Conservation (phyloP, 2,329 filamentous ascomycete species). For the Septoria linicola region DNA sequence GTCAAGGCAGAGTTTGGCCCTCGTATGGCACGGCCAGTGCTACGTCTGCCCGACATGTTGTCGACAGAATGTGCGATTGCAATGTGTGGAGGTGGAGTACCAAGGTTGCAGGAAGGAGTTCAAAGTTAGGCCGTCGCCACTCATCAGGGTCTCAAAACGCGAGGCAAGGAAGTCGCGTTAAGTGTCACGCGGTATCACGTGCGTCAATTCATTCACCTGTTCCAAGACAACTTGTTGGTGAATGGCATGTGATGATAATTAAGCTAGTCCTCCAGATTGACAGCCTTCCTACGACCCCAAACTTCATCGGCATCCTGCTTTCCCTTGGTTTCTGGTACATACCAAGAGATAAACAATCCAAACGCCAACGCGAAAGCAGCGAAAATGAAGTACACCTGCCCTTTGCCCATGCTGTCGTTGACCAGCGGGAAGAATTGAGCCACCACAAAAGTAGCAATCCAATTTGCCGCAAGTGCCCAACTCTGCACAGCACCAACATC, state of each 20-base stretch:
- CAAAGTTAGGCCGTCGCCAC: not conserved
- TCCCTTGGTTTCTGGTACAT: conserved; percentile 83
- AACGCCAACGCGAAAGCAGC: conserved; percentile 68
- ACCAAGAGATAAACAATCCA: conserved; percentile 66
- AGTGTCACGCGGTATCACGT: too few relatives aligned
- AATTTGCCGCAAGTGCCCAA: conserved; percentile 83
- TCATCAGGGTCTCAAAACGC: not conserved
- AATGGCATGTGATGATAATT: too few relatives aligned
- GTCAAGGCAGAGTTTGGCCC: conserved; percentile 66
- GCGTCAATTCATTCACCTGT: too few relatives aligned
- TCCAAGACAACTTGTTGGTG: too few relatives aligned
- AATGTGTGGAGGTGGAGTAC: not conserved
- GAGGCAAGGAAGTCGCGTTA: too few relatives aligned
- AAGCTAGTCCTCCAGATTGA: conserved; percentile 22
- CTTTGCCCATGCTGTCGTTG: conserved; percentile 73
- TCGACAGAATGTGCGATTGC: not conserved
- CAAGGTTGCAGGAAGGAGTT: not conserved
- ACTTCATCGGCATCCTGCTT: conserved; percentile 83
- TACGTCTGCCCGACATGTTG: conserved; percentile 39
- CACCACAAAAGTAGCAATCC: conserved; percentile 85
- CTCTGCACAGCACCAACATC: conserved; percentile 90
- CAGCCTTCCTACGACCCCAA: conserved; percentile 66
- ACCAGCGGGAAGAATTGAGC: conserved; percentile 93
- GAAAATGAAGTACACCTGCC: conserved; percentile 92
- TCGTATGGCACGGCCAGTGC: conserved; percentile 49